These are phyloP conservation scores for Botrytis medusae DNA, from an alignment of 2,329 filamentous ascomycete genomes.

Conservation along the genomic window DNA sequence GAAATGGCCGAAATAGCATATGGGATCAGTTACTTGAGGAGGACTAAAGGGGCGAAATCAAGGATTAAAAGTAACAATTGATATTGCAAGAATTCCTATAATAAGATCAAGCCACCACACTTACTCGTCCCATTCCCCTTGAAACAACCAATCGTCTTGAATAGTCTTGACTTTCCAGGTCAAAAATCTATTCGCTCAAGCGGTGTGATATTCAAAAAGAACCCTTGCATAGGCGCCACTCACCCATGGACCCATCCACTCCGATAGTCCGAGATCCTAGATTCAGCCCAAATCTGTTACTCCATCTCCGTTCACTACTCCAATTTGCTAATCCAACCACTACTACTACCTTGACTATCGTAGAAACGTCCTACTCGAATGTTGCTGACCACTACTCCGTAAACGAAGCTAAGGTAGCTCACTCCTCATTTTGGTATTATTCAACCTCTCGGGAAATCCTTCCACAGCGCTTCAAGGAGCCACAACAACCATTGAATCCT, in stretches of 20 bases:
- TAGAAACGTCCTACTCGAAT: neutral
- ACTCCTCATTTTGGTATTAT: neutral
- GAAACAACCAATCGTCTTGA: constrained; percentile 17
- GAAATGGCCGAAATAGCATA: neutral
- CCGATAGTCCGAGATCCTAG: constrained; percentile 17
- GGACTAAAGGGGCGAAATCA: neutral
- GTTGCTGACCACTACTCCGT: neutral
- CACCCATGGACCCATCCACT: neutral
- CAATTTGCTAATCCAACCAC: neutral
- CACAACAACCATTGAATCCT: constrained; percentile 18
- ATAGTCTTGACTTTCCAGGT: neutral
- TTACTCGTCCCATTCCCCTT: constrained; percentile 2
- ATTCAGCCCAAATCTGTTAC: constrained; percentile 4
- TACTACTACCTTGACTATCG: neutral
- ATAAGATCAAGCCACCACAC: constrained; percentile 15
- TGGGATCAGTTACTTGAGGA: neutral
- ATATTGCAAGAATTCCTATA: neutral
- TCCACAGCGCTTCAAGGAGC: constrained; percentile 20
- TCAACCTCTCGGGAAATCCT: constrained; percentile 9
- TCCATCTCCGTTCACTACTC: neutral
- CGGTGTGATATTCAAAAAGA: constrained; percentile 15
- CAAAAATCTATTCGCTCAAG: constrained; percentile 13
- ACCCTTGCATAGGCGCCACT: constrained; percentile 21
- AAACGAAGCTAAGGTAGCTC: neutral
- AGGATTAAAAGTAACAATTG: neutral